Conservation (phyloP, 1,284 basidiomycete species). For the Limonomyces culmigenus region DNA sequence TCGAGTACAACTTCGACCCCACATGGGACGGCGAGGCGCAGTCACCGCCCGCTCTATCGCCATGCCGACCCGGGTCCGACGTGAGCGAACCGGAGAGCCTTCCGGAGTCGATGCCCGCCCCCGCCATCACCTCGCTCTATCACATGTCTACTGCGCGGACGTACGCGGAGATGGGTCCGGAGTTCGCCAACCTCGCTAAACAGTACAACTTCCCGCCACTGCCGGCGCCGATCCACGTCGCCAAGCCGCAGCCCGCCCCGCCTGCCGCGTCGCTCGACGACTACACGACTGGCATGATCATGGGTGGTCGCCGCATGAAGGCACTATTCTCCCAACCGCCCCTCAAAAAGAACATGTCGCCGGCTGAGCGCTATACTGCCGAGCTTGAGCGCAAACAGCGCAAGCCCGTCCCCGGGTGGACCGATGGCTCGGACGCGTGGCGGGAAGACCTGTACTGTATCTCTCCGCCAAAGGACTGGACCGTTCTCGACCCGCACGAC, state of each 20-base stretch:
- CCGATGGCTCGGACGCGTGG: conserved; percentile 48
- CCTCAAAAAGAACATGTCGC: conserved; percentile 14
- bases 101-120: conserved; percentile 21
- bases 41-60: conserved; percentile 6
- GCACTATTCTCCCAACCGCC: conserved; percentile 27
- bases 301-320: conserved; percentile 40
- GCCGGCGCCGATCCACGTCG: conserved; percentile 21
- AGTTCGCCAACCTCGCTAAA: conserved; percentile 29
- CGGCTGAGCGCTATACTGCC: not conserved
- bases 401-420: conserved; percentile 47
- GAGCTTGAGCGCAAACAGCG: conserved; percentile 10
- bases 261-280: conserved; percentile 17
- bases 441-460: conserved; percentile 34
- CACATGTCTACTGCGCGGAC: conserved; percentile 12
- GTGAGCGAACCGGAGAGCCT: conserved; percentile 18
- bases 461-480: conserved; percentile 16
- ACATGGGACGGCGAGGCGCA: conserved; percentile 22
- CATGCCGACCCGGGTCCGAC: conserved; percentile 21
- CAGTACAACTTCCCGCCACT: conserved; percentile 38
- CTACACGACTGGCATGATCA: conserved; percentile 45
- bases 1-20: conserved; percentile 29
- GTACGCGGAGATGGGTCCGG: not conserved
- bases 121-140: conserved; percentile 11
- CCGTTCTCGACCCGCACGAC: conserved; percentile 7
- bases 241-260: conserved; percentile 8